Base-by-base conservation (phyloP, 2,329 filamentous ascomycete species). In the Phoma sp. region DNA sequence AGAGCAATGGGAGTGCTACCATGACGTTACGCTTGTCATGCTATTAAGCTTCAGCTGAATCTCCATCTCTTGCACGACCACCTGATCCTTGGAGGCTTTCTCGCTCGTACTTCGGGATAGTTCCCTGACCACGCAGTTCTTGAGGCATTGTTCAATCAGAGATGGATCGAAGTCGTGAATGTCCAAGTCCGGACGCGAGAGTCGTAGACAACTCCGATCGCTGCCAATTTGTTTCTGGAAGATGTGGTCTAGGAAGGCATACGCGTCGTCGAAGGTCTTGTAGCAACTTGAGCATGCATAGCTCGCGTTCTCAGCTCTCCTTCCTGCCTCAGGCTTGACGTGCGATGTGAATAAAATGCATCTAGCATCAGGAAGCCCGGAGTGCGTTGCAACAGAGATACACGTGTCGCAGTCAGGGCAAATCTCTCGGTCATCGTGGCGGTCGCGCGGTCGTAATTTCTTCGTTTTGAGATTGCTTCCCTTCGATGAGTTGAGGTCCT, bases 241-340 rank as follows among this genome's bases (percentile, higher is more conserved):
- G 3, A 67, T 53, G 33, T 74, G 71, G 21, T 74, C 71, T 2
- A 74, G 61, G 52, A 73, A 74, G 14, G 66, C 69, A 50, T 73
- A 74, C 10, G 69, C 72, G 26, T 73, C 69, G 20, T 67, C 60
- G 15, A 73, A 73, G 1, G 58, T 66, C 46, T 74, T 74, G 62
- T 74, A 71, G 52, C 71, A 74, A 53, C 69, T 67, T 12, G 62
- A 67, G 49, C 71, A 74, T 1, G 71, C 71, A 37, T 69, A 74
- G 7, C 54, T 69, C 4, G 71, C 66, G 15, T 64, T 58, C 0
- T 39, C 4, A 9, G 36, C 37, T 7, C 21, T 40, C 17, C 51
- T 43, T 17, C 57, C 58, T 2, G 17, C n/a, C 25, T 50, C 53
- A 0, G 47, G 53, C 17, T 42, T 30, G 26, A 51, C 15, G 40